Percentiles rank a stretch among this genome's conserved stretches.
phyloP scores from a whole-genome alignment of 306 rosid genomes.

The Casuarina glauca region DNA sequence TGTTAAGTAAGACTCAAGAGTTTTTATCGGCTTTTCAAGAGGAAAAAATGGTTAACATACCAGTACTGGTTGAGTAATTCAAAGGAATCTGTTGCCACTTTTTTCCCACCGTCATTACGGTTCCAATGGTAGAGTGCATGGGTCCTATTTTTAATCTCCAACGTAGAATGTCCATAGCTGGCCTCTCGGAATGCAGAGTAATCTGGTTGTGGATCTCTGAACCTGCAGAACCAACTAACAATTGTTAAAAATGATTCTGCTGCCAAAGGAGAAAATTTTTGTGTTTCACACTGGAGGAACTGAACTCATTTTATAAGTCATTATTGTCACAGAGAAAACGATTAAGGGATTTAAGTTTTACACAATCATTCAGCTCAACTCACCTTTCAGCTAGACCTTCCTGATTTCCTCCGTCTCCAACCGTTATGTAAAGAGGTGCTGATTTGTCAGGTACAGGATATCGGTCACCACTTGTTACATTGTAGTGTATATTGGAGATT shows the following conservation, averaged over 20 bases:
- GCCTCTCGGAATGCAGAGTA: constrained; percentile 97
- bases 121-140: constrained; percentile 97
- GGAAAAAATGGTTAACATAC: constrained; percentile 47
- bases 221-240: constrained; percentile 46
- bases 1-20: background rate
- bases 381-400: constrained; percentile 97
- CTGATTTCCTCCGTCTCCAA: constrained; percentile 98
- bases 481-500: constrained; percentile 68
- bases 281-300: background rate
- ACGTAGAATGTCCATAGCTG: constrained; percentile 89
- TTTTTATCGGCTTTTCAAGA: background rate
- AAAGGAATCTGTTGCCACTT: constrained; percentile 60
- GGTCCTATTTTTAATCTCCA: constrained; percentile 80
- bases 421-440: constrained; percentile 92
- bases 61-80: constrained; percentile 82
- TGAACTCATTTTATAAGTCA: background rate
- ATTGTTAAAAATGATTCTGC: background rate
- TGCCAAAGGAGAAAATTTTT: background rate
- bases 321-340: constrained; percentile 3
- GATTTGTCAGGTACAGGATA: constrained; percentile 73
- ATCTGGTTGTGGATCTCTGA: constrained; percentile 85
- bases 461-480: constrained; percentile 59
- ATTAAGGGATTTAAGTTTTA: constrained; percentile 6
- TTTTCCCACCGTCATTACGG: constrained; percentile 96
- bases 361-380: constrained; percentile 11